A percentile compares a stretch with the other conserved stretches of the same genome.
Conservation (phyloP, 1,284 basidiomycete genomes). For the Limonomyces culmigenus region DNA sequence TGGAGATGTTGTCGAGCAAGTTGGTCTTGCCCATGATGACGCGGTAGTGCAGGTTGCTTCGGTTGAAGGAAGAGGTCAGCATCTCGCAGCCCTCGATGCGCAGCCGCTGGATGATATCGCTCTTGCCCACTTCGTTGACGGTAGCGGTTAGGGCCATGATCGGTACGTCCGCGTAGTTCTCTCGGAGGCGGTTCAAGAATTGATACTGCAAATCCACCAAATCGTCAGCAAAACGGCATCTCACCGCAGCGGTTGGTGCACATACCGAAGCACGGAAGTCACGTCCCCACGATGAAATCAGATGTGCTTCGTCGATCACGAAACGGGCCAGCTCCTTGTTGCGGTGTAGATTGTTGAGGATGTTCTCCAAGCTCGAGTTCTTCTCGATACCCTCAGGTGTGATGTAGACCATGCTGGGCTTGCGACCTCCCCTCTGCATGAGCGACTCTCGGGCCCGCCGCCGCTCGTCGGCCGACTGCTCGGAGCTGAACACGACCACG, state of each 20-base stretch:
- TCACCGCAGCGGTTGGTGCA: constrained; percentile 5
- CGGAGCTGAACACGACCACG: constrained; percentile 58
- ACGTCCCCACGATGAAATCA: constrained; percentile 76
- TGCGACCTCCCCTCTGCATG: constrained; percentile 18
- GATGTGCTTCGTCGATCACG: constrained; percentile 94
- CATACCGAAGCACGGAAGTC: constrained; percentile 65
- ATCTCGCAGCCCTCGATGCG: constrained; percentile 41
- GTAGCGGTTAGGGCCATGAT: constrained; percentile 97
- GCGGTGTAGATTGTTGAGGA: constrained; percentile 41
- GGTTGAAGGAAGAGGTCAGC: constrained; percentile 81
- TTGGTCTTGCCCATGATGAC: constrained; percentile 48
- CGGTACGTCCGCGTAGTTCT: constrained; percentile 63
- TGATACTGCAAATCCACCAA: constrained; percentile 33
- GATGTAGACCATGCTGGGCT: constrained; percentile 68
- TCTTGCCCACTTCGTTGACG: constrained; percentile 61
- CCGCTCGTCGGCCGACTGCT: constrained; percentile 31
- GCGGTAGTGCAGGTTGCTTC: constrained; percentile 77
- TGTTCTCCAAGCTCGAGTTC: constrained; percentile 35
- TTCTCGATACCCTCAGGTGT: constrained; percentile 82
- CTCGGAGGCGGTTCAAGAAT: constrained; percentile 49
- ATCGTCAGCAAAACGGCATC: not conserved
- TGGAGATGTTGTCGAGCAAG: constrained; percentile 51
- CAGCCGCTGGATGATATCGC: constrained; percentile 66
- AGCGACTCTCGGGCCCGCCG: constrained; percentile 22
- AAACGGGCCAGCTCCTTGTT: constrained; percentile 64